Evolutionary conservation across 2,329 filamentous ascomycete species (phyloP).

Genomic region (Cytospora chrysosperma): DNA sequence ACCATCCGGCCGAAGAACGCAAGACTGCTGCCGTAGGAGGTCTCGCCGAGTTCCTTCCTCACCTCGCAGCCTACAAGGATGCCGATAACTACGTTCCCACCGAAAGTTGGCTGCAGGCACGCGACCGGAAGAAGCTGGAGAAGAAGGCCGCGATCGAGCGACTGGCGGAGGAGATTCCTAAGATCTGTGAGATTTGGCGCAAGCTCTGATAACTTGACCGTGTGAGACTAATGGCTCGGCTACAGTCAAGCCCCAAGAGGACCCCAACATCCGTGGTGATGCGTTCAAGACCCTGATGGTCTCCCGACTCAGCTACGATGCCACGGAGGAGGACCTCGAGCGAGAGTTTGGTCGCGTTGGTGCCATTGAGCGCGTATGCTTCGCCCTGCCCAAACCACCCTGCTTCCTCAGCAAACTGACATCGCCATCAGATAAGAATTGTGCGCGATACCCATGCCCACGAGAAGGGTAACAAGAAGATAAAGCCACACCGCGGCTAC

Average conservation of each 20-base stretch:
- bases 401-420: neutral
- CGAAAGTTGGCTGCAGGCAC: constrained; percentile 88
- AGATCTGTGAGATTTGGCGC: constrained; percentile 53
- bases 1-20: constrained; percentile 80
- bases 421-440: constrained; percentile 70
- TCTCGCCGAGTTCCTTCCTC: constrained; percentile 71
- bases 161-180: constrained; percentile 61
- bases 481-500: constrained; percentile 83
- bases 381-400: too few species aligned
- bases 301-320: constrained; percentile 83
- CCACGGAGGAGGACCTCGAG: constrained; percentile 85
- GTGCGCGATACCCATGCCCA: constrained; percentile 72
- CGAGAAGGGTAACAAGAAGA: constrained; percentile 72
- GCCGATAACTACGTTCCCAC: constrained; percentile 75
- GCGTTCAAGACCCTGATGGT: constrained; percentile 95
- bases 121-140: constrained; percentile 80
- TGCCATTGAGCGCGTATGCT: constrained; percentile 81
- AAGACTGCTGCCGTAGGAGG: constrained; percentile 72
- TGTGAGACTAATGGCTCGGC: constrained; percentile 29
- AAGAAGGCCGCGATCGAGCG: constrained; percentile 68
- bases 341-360: constrained; percentile 92
- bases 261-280: constrained; percentile 87
- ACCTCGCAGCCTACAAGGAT: constrained; percentile 74
- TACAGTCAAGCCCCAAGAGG: constrained; percentile 76
- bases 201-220: neutral